phyloP scores from a whole-genome alignment of 2,329 filamentous ascomycete genomes.

The Amylocarpus encephaloides region DNA sequence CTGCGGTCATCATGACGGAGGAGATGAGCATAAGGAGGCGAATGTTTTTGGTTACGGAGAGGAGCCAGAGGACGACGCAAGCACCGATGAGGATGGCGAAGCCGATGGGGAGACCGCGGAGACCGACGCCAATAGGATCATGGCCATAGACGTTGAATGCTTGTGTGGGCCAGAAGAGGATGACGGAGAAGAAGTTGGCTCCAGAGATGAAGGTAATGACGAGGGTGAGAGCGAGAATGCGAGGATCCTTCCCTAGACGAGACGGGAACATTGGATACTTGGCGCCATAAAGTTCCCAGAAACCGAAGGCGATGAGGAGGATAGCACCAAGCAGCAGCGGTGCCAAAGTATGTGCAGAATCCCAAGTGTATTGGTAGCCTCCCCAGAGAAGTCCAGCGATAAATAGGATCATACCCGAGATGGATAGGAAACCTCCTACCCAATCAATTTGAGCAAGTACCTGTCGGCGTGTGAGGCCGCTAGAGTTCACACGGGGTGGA shows the following conservation, averaged over 20 bases:
- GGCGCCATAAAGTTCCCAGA: conserved; percentile 48
- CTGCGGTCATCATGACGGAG: conserved; percentile 59
- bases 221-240: conserved; percentile 45
- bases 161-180: conserved; percentile 37
- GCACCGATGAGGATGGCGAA: conserved; percentile 57
- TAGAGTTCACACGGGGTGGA: conserved; percentile 39
- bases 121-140: conserved; percentile 55
- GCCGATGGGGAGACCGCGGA: conserved; percentile 57
- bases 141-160: conserved; percentile 58
- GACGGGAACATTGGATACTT: conserved; percentile 40
- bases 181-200: conserved; percentile 41
- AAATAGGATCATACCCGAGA: conserved; percentile 44
- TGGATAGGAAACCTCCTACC: conserved; percentile 44
- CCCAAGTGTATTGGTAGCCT: conserved; percentile 37
- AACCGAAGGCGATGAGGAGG: conserved; percentile 42
- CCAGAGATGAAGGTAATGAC: conserved; percentile 54
- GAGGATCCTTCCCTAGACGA: conserved; percentile 48
- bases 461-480: conserved; percentile 33
- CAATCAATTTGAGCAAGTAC: conserved; percentile 43
- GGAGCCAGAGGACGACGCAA: conserved; percentile 49
- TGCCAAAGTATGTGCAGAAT: conserved; percentile 2
- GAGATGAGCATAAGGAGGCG: conserved; percentile 53
- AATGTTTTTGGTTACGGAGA: conserved; percentile 53
- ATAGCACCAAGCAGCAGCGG: conserved; percentile 42
- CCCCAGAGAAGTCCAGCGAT: conserved; percentile 50